Evolutionary conservation across 371 early-diverging fungal species (phyloP).

Genomic region (Apophysomyces variabilis): DNA sequence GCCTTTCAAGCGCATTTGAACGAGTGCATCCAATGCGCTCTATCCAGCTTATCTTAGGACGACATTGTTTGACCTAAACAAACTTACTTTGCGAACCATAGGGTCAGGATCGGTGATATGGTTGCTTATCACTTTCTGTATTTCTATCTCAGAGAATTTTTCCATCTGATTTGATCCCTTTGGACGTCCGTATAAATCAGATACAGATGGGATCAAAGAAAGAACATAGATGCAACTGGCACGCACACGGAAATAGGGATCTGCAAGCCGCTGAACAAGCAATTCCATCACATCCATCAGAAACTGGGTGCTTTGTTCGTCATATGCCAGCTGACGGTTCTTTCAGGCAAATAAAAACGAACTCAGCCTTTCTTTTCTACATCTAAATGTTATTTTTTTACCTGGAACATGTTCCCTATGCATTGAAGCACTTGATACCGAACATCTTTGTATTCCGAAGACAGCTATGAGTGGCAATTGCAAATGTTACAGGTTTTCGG

Average conservation of each 20-base stretch:
- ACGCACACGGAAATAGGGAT: constrained; percentile 57
- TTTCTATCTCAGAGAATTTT: constrained; percentile 27
- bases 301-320: constrained; percentile 25
- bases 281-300: constrained; percentile 35
- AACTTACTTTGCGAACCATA: constrained; percentile 55
- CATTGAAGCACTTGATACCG: constrained; percentile 50
- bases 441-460: constrained; percentile 51
- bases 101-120: constrained; percentile 61
- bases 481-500: too few relatives aligned
- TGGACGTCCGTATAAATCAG: constrained; percentile 13
- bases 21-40: constrained; percentile 58
- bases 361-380: too few relatives aligned
- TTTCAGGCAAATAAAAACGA: constrained; percentile 5
- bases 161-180: neutral
- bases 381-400: constrained; percentile 14
- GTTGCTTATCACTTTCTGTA: constrained; percentile 57
- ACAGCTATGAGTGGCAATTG: constrained; percentile 23
- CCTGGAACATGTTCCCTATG: constrained; percentile 48
- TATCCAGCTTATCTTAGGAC: constrained; percentile 15
- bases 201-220: constrained; percentile 47
- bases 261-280: constrained; percentile 42
- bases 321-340: constrained; percentile 29
- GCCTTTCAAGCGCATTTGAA: constrained; percentile 56
- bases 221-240: constrained; percentile 52
- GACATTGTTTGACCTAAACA: neutral